A percentile compares a stretch with the other conserved stretches of the same genome.
Evolutionary conservation across 2,329 filamentous ascomycete genomes (phyloP).

Genomic region (Aspergillus sp.): DNA sequence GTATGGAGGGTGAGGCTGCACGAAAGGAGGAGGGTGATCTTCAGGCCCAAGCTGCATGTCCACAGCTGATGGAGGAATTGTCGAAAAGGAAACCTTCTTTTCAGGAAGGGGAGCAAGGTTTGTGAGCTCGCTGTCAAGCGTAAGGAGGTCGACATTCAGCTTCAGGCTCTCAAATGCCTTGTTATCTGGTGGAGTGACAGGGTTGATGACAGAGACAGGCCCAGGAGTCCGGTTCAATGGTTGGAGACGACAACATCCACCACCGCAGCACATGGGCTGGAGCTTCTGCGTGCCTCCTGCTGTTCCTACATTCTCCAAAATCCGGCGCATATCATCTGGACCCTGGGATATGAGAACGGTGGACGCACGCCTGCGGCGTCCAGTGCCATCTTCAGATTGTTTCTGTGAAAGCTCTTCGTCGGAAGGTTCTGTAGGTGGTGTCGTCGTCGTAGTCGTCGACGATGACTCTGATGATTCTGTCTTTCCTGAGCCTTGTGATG

Average conservation of each 20-base stretch:
- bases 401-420: slow-evolving; percentile 31
- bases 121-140: slow-evolving; percentile 67
- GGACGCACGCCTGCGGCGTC: slow-evolving; percentile 44
- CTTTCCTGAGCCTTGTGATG: slow-evolving; percentile 35
- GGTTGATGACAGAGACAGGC: slow-evolving; percentile 43
- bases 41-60: slow-evolving; percentile 37
- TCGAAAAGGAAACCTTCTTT: slow-evolving; percentile 68
- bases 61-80: slow-evolving; percentile 34
- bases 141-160: slow-evolving; percentile 73
- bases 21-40: slow-evolving; percentile 77
- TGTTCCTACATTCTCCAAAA: slow-evolving; percentile 55
- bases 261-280: slow-evolving; percentile 64
- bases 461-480: slow-evolving; percentile 40
- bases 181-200: slow-evolving; percentile 69
- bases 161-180: slow-evolving; percentile 77
- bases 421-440: slow-evolving; percentile 44
- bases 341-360: slow-evolving; percentile 57
- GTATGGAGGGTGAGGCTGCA: slow-evolving; percentile 92
- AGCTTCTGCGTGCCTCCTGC: slow-evolving; percentile 59
- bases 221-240: slow-evolving; percentile 49
- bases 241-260: slow-evolving; percentile 63
- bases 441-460: slow-evolving; percentile 35
- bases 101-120: slow-evolving; percentile 71
- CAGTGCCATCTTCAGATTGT: slow-evolving; percentile 20
- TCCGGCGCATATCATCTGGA: slow-evolving; percentile 57